Percentiles rank a stretch among this genome's conserved stretches.
Evolutionary conservation across 345 rosid genomes (phyloP).

Genomic region (Hypericum perforatum): DNA sequence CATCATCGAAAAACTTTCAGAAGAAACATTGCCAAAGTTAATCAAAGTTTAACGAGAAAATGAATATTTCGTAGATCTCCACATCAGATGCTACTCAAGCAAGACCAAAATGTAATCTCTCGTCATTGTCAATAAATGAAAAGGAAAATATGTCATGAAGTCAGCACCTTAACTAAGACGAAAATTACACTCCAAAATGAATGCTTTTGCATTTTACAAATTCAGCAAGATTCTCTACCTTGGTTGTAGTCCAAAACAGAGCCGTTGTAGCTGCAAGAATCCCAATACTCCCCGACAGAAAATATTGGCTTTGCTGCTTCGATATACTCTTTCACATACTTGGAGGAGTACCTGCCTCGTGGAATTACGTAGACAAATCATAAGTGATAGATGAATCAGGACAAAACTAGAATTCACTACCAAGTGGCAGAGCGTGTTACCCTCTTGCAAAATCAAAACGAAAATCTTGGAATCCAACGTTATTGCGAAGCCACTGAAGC

Average conservation of each 20-base stretch:
- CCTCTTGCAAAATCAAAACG: slow-evolving; percentile 92
- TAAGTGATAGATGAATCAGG: slow-evolving; percentile 1
- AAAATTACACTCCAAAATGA: neutral
- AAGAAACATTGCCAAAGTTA: neutral
- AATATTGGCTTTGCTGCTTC: slow-evolving; percentile 74
- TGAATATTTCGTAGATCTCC: neutral
- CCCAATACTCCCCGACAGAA: slow-evolving; percentile 92
- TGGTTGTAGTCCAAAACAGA: slow-evolving; percentile 62
- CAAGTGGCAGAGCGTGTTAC: slow-evolving; percentile 25
- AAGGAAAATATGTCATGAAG: no score
- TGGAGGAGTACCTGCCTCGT: slow-evolving; percentile 52
- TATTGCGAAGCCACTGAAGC: slow-evolving; percentile 63
- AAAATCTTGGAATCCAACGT: slow-evolving; percentile 73
- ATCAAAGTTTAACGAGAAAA: neutral
- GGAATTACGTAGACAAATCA: slow-evolving; percentile 10
- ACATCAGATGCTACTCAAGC: no score
- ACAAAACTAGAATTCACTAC: slow-evolving; percentile 1
- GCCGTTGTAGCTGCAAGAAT: slow-evolving; percentile 68
- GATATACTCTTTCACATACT: slow-evolving; percentile 73
- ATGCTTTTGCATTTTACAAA: neutral
- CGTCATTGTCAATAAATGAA: no score
- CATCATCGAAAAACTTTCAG: neutral
- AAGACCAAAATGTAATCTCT: no score
- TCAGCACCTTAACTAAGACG: no score
- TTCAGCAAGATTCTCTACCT: slow-evolving; percentile 33